These are phyloP conservation scores for Trichophyton mentagrophytes DNA, from an alignment of 2,329 filamentous ascomycete genomes.

Conservation along the genomic window DNA sequence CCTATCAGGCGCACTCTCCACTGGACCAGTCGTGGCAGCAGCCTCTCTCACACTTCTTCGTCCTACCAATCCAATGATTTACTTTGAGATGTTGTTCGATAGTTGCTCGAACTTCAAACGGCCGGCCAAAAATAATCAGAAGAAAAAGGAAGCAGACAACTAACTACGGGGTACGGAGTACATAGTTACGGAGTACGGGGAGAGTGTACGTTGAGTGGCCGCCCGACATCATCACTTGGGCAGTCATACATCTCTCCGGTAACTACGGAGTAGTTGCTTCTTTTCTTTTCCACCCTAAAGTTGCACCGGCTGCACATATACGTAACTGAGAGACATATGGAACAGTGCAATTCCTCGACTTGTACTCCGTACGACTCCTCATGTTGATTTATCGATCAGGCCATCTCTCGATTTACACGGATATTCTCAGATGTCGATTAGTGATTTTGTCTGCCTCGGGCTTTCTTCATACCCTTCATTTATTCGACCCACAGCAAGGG, in stretches of 20 bases:
- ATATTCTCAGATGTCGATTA: not conserved
- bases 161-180: constrained; percentile 1
- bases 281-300: not conserved
- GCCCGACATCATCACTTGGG: not conserved
- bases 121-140: not conserved
- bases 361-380: not conserved
- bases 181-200: not conserved
- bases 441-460: not conserved
- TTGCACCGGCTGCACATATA: not conserved
- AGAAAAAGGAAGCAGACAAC: not conserved
- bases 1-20: not conserved
- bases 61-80: not conserved
- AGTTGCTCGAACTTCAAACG: constrained; percentile 1
- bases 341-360: not conserved
- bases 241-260: not conserved
- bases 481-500: constrained; percentile 1
- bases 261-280: not conserved
- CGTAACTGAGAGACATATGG: not conserved
- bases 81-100: not conserved
- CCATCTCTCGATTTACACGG: not conserved
- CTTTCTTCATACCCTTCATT: not conserved
- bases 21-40: constrained; percentile 1
- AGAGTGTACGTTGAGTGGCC: not conserved
- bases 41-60: not conserved
- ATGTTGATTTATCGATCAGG: too few relatives aligned